These are phyloP conservation scores for Tritrichomonas musculus DNA, from an alignment of 208 protist genomes.

Conservation along the genomic window DNA sequence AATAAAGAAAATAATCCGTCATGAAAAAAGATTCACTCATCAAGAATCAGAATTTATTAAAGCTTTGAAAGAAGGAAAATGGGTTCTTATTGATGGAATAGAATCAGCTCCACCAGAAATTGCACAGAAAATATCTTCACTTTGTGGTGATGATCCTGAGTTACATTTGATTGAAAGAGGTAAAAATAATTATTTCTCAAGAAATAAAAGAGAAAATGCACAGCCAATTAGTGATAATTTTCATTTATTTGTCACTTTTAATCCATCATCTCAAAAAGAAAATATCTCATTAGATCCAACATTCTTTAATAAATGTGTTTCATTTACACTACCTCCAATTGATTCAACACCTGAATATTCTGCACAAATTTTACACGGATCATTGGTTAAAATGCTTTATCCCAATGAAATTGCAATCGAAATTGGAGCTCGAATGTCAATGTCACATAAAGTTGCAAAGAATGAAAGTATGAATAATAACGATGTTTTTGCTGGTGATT, in stretches of 20 bases:
- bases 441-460: background rate
- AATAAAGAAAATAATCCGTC: background rate
- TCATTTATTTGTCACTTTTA: conserved; percentile 33
- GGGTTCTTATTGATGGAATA: conserved; percentile 12
- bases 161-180: background rate
- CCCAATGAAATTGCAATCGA: background rate
- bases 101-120: conserved; percentile 27
- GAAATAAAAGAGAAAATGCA: background rate
- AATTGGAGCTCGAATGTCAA: background rate
- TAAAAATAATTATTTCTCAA: background rate
- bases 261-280: background rate
- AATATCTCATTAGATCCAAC: background rate
- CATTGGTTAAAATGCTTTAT: background rate
- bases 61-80: background rate
- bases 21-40: background rate
- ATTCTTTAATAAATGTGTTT: background rate
- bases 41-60: background rate
- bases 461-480: background rate
- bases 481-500: background rate
- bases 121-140: background rate
- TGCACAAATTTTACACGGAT: background rate
- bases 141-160: background rate
- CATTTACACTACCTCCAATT: background rate
- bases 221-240: background rate
- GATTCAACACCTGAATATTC: background rate